These are phyloP conservation scores for Pseudonitzschia multiseries DNA, from an alignment of 108 stramenopile species.

Conservation along the genomic window DNA sequence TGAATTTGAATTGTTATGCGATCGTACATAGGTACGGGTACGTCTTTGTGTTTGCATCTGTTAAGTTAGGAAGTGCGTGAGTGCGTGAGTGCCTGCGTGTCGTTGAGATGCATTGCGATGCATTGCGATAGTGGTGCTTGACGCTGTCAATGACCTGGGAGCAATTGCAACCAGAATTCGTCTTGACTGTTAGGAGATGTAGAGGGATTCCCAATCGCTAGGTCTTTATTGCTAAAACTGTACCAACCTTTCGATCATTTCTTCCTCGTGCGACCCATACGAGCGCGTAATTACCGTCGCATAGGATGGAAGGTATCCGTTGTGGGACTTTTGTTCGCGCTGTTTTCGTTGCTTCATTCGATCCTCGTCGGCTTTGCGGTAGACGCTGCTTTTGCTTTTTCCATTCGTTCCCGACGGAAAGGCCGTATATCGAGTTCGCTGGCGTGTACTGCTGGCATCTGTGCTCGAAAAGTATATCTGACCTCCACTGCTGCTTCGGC, in stretches of 20 bases:
- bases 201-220: not conserved
- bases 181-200: no score
- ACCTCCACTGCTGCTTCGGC: not conserved
- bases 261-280: not conserved
- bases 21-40: no score
- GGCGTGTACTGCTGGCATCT: not conserved
- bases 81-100: no score
- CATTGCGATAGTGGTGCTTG: no score
- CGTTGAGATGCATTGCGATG: no score
- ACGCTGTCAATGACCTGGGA: no score
- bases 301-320: not conserved
- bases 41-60: no score
- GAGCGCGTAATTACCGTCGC: not conserved
- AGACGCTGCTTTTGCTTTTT: not conserved
- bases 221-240: constrained; percentile 7
- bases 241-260: constrained; percentile 9
- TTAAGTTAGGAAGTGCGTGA: no score
- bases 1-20: no score
- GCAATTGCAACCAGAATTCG: no score
- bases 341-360: not conserved
- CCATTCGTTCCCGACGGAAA: not conserved
- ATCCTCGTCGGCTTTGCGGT: not conserved
- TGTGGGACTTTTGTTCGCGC: not conserved
- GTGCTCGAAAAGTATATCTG: not conserved
- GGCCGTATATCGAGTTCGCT: not conserved